Evolutionary conservation across 192 early-diverging fungal species (phyloP).

Genomic region (Entrophospora sp.): DNA sequence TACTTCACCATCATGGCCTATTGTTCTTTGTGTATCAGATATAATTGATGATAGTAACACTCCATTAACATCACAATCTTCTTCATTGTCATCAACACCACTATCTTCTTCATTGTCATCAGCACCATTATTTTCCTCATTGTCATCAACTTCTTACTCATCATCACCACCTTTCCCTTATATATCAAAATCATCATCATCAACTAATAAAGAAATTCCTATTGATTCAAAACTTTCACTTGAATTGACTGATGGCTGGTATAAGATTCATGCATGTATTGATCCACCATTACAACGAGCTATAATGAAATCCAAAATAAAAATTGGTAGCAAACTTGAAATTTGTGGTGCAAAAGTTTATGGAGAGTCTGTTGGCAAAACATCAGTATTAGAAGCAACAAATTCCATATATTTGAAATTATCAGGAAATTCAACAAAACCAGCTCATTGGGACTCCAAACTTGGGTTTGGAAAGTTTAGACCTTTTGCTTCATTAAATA

Average conservation of each 20-base stretch:
- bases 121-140: no score
- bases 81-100: no score
- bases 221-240: no score
- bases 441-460: slow-evolving; percentile 47
- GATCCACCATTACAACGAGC: slow-evolving; percentile 35
- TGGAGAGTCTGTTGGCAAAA: slow-evolving; percentile 20
- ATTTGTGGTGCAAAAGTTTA: slow-evolving; percentile 50
- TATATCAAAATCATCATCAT: no score
- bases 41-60: no score
- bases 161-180: no score
- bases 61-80: no score
- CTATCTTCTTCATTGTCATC: no score
- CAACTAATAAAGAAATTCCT: no score
- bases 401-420: slow-evolving; percentile 27
- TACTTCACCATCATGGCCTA: no score
- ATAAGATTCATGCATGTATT: slow-evolving; percentile 40
- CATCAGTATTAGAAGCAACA: slow-evolving; percentile 36
- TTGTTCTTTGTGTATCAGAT: no score
- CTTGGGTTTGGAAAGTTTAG: slow-evolving; percentile 34
- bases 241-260: slow-evolving; percentile 64
- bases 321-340: slow-evolving; percentile 48
- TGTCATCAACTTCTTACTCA: no score
- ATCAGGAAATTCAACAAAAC: slow-evolving; percentile 42
- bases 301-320: slow-evolving; percentile 30
- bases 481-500: slow-evolving; percentile 24